Base-by-base conservation (phyloP, 768 basidiomycete genomes). In the Termitomyces sp. region DNA sequence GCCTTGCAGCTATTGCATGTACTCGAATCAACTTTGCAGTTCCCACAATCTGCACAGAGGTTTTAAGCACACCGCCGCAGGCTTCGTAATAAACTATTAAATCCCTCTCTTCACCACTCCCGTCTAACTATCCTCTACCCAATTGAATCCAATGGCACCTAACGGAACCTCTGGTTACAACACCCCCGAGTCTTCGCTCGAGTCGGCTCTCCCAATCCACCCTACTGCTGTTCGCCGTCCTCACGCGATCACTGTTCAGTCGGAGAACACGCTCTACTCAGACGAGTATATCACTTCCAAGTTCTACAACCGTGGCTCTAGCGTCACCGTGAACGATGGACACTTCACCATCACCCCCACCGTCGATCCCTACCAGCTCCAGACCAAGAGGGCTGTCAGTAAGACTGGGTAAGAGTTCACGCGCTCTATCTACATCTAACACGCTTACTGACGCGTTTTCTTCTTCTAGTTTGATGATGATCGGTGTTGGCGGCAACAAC, bases 401-500 rank as follows among this genome's bases (percentile, higher is more conserved):
- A 95, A 89, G 80, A 96, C 94, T 69, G 97, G 96, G 95, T 96
- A 70, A 61, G 89, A 48, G 10, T 62, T 32, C 45, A 51, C 45
- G 44, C 37, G 30, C 9, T 57, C 58, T 12, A 56, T 42, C 12
- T 32, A 9, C 52, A 20, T 5, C 6, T 9, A 46, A 56, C 30
- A 33, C 34, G 46, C 39, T 53, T 44, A 20, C 44, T 53, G 43
- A 58, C 45, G 50, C 51, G 43, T 4, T 5, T 37, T 54, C 59
- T 60, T 14, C 43, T 34, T 55, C 51, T 59, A 98, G 96, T 55
- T 82, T 99, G 62, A 89, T 99, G 91, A 89, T 99, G 84, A 88
- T 98, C 65, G 97, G 97, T 59, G 76, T 95, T 58, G 96, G 96
- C 57, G 96, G 97, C 53, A 99, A 99, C 83, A 99, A 99, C 69